Evolutionary conservation across 257 asterid genomes (phyloP).

Genomic region (Pogostemon cablin): DNA sequence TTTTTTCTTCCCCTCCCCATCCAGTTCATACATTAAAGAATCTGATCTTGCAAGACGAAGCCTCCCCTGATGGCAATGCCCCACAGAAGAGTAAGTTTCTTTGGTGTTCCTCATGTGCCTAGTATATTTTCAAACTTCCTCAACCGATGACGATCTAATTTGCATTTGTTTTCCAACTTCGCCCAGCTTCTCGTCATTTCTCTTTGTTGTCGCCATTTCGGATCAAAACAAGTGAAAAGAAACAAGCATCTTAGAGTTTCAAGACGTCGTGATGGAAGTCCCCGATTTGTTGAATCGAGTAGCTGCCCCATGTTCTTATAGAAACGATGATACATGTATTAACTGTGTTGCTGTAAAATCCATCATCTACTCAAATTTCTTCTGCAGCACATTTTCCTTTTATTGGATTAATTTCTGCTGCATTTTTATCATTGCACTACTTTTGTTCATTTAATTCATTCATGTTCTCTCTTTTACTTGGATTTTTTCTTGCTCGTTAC

Average conservation of each 20-base stretch:
- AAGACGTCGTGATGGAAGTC: constrained; percentile 25
- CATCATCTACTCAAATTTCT: constrained; percentile 17
- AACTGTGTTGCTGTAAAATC: constrained; percentile 19
- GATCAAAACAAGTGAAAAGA: constrained; percentile 73
- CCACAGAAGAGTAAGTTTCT: constrained; percentile 70
- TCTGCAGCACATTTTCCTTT: constrained; percentile 12
- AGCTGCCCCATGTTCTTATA: constrained; percentile 10
- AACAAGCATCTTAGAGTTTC: constrained; percentile 45
- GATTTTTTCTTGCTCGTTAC: neutral
- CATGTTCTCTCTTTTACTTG: neutral
- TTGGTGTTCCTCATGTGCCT: neutral
- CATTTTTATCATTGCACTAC: constrained; percentile 2
- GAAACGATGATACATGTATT: constrained; percentile 24
- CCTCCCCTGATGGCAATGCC: constrained; percentile 49
- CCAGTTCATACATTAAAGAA: constrained; percentile 82
- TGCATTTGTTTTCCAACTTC: constrained; percentile 23
- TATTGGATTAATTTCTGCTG: neutral
- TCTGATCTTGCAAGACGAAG: constrained; percentile 73
- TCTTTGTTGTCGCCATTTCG: constrained; percentile 78
- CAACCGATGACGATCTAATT: neutral
- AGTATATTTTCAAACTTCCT: neutral
- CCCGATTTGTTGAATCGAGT: neutral
- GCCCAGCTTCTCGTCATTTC: constrained; percentile 79
- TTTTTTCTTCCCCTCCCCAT: constrained; percentile 11
- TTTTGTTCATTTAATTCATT: constrained; percentile 11